Conservation (phyloP, 352 stramenopile genomes). For the Stramenopiles sp. region DNA sequence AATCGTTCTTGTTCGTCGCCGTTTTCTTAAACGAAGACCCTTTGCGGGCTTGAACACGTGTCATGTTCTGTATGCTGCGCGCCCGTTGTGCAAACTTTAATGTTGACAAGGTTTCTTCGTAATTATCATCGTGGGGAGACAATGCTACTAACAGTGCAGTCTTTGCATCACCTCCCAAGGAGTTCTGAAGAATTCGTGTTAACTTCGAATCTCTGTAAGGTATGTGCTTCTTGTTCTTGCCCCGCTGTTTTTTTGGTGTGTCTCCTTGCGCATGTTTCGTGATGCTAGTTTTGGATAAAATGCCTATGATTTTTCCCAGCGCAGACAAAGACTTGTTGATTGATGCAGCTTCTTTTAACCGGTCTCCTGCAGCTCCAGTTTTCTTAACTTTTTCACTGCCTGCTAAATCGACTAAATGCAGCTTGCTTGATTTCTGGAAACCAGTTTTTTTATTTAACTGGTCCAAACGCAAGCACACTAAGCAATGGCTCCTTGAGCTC, state of each 20-base stretch:
- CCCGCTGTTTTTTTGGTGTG: slow-evolving; percentile 16
- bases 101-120: slow-evolving; percentile 19
- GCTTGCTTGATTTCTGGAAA: slow-evolving; percentile 12
- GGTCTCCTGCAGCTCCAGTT: slow-evolving; percentile 28
- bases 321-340: slow-evolving; percentile 60
- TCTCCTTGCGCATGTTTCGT: too few relatives aligned
- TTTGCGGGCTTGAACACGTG: background rate
- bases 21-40: background rate
- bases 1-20: background rate
- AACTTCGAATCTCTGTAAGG: slow-evolving; percentile 44
- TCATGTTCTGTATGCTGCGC: slow-evolving; percentile 2
- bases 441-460: slow-evolving; percentile 14
- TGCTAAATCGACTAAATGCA: slow-evolving; percentile 20
- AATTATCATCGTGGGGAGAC: slow-evolving; percentile 7
- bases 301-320: slow-evolving; percentile 51
- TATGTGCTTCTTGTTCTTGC: slow-evolving; percentile 35
- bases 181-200: slow-evolving; percentile 33
- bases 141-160: slow-evolving; percentile 19
- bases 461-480: slow-evolving; percentile 18
- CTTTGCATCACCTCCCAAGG: slow-evolving; percentile 19
- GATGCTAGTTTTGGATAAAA: slow-evolving; percentile 27
- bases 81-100: slow-evolving; percentile 26
- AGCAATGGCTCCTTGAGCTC: slow-evolving; percentile 12
- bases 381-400: slow-evolving; percentile 24
- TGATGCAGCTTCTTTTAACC: slow-evolving; percentile 41